These are phyloP conservation scores for Claviceps sorghi DNA, from an alignment of 2,329 filamentous ascomycete genomes.

Conservation along the genomic window DNA sequence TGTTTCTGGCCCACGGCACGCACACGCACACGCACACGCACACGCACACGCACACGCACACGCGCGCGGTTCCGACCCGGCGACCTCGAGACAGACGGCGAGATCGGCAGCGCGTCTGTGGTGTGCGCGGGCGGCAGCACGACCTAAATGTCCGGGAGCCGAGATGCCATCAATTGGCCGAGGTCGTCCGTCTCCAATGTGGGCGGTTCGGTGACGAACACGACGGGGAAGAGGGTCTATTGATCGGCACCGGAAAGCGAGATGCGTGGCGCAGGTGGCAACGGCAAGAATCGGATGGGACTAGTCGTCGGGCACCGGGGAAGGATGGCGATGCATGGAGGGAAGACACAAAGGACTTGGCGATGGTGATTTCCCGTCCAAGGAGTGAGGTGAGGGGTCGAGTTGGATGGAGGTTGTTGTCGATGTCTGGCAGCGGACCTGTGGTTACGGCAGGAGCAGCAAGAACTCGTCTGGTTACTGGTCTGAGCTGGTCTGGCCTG, in stretches of 20 bases:
- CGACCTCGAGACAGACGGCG: conserved; percentile 6
- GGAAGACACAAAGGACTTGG: background rate
- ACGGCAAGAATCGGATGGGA: background rate
- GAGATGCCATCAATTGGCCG: conserved; percentile 7
- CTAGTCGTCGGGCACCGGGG: background rate
- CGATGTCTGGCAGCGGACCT: background rate
- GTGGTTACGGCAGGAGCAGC: background rate
- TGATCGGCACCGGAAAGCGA: conserved; percentile 4
- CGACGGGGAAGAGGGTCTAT: background rate
- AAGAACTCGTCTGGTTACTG: background rate
- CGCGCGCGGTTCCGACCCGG: conserved; percentile 7
- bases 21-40: background rate
- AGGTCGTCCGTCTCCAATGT: background rate
- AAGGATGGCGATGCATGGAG: background rate
- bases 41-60: conserved; percentile 4
- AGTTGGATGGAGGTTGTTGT: background rate
- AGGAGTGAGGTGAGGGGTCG: conserved; percentile 1
- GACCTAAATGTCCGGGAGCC: conserved; percentile 5
- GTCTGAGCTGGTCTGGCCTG: too few species aligned
- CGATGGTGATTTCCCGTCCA: background rate
- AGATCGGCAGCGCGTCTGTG: conserved; percentile 7
- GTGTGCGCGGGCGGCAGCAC: conserved; percentile 9
- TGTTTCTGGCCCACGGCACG: conserved; percentile 2
- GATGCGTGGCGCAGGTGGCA: background rate
- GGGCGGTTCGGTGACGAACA: background rate